These are phyloP conservation scores for Scheffersomyces ergatensis DNA, from an alignment of 805 yeast species.

Conservation along the genomic window DNA sequence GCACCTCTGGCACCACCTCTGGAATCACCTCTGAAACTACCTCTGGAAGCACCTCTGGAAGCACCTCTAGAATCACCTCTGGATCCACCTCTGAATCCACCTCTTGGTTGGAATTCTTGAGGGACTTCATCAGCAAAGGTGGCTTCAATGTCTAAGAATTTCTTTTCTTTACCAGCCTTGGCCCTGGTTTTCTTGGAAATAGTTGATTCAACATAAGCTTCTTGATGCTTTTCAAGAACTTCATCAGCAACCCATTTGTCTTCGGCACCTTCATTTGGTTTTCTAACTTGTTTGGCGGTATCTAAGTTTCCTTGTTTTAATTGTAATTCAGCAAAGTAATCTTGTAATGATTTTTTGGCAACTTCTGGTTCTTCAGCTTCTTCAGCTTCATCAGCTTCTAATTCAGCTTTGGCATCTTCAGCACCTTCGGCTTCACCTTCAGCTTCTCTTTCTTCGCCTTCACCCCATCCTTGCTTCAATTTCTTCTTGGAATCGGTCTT, in stretches of 20 bases:
- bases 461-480: conserved; percentile 87
- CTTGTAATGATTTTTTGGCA: conserved; percentile 68
- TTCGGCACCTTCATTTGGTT: conserved; percentile 60
- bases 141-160: conserved; percentile 70
- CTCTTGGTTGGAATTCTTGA: conserved; percentile 25
- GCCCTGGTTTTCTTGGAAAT: conserved; percentile 63
- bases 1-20: conserved; percentile 28
- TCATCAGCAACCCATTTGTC: conserved; percentile 50
- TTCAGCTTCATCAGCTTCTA: conserved; percentile 38
- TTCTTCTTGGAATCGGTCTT: conserved; percentile 84
- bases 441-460: conserved; percentile 62
- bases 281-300: conserved; percentile 32
- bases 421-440: conserved; percentile 58
- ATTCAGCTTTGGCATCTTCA: conserved; percentile 37
- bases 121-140: conserved; percentile 60
- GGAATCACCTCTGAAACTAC: conserved; percentile 22
- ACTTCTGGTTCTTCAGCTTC: conserved; percentile 46
- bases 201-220: conserved; percentile 57
- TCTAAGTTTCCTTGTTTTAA: conserved; percentile 41
- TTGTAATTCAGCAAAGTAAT: conserved; percentile 74
- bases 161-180: conserved; percentile 83
- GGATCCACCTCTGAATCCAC: conserved; percentile 24
- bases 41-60: conserved; percentile 17
- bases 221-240: conserved; percentile 63
- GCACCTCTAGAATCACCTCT: conserved; percentile 32